Evolutionary conservation across 176 grass and related monocot genomes (phyloP).

Genomic region (Olyra latifolia): DNA sequence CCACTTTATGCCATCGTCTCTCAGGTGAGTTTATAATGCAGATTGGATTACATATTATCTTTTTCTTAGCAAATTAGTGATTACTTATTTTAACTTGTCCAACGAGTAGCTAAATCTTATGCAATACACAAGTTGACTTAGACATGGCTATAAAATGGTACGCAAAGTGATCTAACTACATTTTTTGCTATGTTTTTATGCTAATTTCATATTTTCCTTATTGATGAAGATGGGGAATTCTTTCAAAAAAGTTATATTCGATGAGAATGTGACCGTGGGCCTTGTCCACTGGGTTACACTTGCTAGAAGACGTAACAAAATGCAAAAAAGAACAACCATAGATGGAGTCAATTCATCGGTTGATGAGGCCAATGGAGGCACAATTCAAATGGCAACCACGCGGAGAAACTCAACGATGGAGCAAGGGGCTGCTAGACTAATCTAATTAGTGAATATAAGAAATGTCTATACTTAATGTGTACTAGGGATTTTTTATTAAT

Average conservation of each 20-base stretch:
- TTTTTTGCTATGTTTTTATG: neutral
- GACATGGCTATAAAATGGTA: neutral
- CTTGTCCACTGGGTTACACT: conserved; percentile 54
- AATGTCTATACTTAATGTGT: neutral
- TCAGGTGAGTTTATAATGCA: conserved; percentile 50
- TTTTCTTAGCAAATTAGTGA: neutral
- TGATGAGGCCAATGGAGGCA: neutral
- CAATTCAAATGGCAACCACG: conserved; percentile 47
- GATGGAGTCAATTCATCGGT: neutral
- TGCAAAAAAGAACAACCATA: neutral
- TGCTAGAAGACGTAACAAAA: conserved; percentile 35
- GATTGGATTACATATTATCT: neutral
- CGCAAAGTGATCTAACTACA: neutral
- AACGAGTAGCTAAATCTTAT: neutral
- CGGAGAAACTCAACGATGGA: neutral
- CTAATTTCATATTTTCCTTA: neutral
- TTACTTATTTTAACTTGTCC: neutral
- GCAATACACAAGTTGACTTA: neutral
- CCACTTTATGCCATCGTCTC: conserved; percentile 86
- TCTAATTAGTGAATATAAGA: conserved; percentile 16
- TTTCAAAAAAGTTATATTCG: conserved; percentile 78
- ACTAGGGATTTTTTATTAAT: neutral
- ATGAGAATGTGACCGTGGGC: conserved; percentile 55
- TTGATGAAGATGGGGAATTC: conserved; percentile 73
- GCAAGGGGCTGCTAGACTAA: conserved; percentile 33